Conservation (phyloP, 371 early-diverging fungal species). For the Mortierella sp. region DNA sequence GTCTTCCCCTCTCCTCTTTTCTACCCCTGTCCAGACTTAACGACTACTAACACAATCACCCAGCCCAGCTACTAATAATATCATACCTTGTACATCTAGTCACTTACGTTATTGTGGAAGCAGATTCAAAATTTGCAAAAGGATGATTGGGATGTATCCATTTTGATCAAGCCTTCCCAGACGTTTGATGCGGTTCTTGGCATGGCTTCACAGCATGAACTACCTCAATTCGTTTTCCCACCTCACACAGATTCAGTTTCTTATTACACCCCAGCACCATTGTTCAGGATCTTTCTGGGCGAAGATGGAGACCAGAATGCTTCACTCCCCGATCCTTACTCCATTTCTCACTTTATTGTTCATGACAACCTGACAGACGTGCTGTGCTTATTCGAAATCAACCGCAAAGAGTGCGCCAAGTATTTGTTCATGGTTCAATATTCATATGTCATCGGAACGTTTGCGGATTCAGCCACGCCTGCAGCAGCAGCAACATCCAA, state of each 20-base stretch:
- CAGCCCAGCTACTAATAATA: neutral
- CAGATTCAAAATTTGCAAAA: slow-evolving; percentile 70
- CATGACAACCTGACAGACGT: slow-evolving; percentile 86
- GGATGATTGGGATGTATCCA: slow-evolving; percentile 74
- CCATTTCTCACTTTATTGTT: slow-evolving; percentile 80
- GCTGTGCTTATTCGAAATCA: slow-evolving; percentile 80
- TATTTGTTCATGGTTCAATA: slow-evolving; percentile 73
- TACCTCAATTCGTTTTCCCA: slow-evolving; percentile 67
- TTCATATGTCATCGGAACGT: slow-evolving; percentile 68
- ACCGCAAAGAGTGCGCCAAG: slow-evolving; percentile 86
- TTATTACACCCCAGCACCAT: slow-evolving; percentile 39
- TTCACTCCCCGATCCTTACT: slow-evolving; percentile 64
- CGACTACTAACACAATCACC: no score
- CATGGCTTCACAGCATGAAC: slow-evolving; percentile 73
- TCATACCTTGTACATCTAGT: slow-evolving; percentile 50
- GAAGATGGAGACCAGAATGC: slow-evolving; percentile 49
- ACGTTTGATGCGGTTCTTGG: slow-evolving; percentile 69
- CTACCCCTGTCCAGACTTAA: no score
- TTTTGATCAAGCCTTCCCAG: slow-evolving; percentile 70
- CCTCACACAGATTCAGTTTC: slow-evolving; percentile 30
- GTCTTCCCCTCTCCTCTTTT: neutral
- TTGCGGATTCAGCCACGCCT: slow-evolving; percentile 57
- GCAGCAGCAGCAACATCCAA: slow-evolving; percentile 28
- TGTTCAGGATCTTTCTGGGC: slow-evolving; percentile 63
- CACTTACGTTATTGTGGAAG: slow-evolving; percentile 76